Conservation (phyloP, 106 monocot species). For the Platanthera zijinensis region DNA sequence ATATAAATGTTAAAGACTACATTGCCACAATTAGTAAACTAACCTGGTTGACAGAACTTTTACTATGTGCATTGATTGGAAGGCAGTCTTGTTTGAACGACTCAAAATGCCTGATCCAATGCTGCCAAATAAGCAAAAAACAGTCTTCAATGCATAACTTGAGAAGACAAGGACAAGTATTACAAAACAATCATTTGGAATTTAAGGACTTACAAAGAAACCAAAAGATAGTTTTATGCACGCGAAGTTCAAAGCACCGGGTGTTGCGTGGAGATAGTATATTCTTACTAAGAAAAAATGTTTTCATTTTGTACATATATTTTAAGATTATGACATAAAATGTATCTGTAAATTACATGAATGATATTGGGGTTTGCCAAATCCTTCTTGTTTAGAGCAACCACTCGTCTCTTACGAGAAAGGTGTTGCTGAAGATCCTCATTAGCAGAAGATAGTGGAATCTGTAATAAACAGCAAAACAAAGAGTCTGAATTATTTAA, state of each 20-base stretch:
- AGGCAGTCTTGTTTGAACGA: constrained; percentile 63
- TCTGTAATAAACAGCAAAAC: constrained; percentile 30
- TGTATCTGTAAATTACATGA: constrained; percentile 36
- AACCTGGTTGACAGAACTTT: constrained; percentile 81
- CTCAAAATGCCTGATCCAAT: constrained; percentile 66
- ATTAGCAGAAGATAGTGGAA: constrained; percentile 85
- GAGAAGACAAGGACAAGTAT: neutral
- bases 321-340: neutral
- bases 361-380: constrained; percentile 89
- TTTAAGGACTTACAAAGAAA: neutral
- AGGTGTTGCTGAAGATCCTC: constrained; percentile 70
- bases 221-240: constrained; percentile 3
- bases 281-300: neutral
- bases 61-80: constrained; percentile 78
- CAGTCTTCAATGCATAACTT: neutral
- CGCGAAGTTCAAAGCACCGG: neutral
- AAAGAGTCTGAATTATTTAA: neutral
- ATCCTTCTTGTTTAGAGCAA: constrained; percentile 96
- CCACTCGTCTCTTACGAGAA: constrained; percentile 62
- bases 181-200: neutral
- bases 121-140: constrained; percentile 28
- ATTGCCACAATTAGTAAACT: constrained; percentile 9
- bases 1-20: neutral
- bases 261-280: neutral
- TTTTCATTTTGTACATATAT: neutral